Evolutionary conservation across 2,329 filamentous ascomycete species (phyloP), one percentile per base, ranked within the genome.

Genomic region (Aspergillus chevalieri): DNA sequence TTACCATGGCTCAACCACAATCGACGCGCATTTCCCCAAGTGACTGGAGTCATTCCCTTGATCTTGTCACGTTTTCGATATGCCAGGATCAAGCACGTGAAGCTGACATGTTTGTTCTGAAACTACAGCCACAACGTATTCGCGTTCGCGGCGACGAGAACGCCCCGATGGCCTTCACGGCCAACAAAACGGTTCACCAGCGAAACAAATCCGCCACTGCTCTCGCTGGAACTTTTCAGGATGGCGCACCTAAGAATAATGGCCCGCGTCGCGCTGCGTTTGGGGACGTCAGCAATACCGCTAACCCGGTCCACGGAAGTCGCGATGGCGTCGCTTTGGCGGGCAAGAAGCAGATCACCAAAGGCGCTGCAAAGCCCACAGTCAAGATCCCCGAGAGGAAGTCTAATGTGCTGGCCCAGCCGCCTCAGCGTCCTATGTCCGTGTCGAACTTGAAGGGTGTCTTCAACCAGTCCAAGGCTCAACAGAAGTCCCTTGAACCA

Each of bases 151-250:
- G 74, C 47, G 86, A 89, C 72, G 89, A 94, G 71, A 93, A 93
- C 69, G 71, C 77, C 51, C 69, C 75, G 45, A 73, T 77, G 47
- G 67, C 74, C 47, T 70, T 67, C 41, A 64, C 66, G 47, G 55
- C 75, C 52, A 79, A 80, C 58, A 83, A 83, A 65, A 74, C 79
- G 47, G 74, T 90, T 53, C 88, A 94, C 60, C 84, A 89, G 61
- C 85, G 86, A 55, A 85, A 89, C 73, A 95, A 95, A 71, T 94
- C 90, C 7, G 84, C 78, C 30, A 83, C 68, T 69, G 85, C 71
- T 70, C 79, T 78, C 57, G 87, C 72, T 60, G 74, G 64, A 58
- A 62, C 80, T 52, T 65, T 78, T 52, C 74, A 78, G 53, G 77
- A 75, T 45, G 77, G 74, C 50, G 77, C 75, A 36, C 70, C 84